These are phyloP conservation scores for Fusarium austroafricanum DNA, from an alignment of 2,329 filamentous ascomycete genomes.

Conservation along the genomic window DNA sequence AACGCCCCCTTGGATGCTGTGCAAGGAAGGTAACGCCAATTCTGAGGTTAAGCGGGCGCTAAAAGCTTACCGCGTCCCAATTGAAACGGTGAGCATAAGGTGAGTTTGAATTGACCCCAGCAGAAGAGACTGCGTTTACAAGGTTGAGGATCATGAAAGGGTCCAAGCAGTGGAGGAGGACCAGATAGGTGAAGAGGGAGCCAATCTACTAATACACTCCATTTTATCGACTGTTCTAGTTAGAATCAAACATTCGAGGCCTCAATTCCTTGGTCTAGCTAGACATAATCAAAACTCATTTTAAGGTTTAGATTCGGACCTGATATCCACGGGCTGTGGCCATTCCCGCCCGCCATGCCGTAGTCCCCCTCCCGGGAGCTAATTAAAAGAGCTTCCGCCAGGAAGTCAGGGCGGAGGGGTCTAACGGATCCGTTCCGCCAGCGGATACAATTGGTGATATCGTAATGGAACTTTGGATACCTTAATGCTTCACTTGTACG, in stretches of 20 bases:
- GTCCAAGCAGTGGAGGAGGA: constrained; percentile 1
- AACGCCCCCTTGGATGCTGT: constrained; percentile 15
- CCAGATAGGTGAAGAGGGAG: constrained; percentile 21
- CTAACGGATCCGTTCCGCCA: constrained; percentile 9
- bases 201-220: constrained; percentile 2
- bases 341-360: constrained; percentile 18
- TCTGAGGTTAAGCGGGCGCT: constrained; percentile 16
- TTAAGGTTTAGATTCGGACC: constrained; percentile 5
- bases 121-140: constrained; percentile 8
- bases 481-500: not conserved
- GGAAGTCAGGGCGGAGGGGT: constrained; percentile 16
- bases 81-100: constrained; percentile 25
- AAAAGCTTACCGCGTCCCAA: constrained; percentile 28
- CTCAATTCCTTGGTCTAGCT: not conserved
- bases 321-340: not conserved
- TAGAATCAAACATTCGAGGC: not conserved
- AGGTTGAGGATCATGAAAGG: constrained; percentile 17
- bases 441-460: constrained; percentile 29
- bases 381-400: too few species aligned
- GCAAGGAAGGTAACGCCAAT: constrained; percentile 13
- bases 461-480: constrained; percentile 1
- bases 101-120: too few species aligned
- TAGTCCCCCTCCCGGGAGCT: constrained; percentile 1
- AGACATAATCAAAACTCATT: not conserved
- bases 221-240: not conserved